Conservation (phyloP, 2,329 filamentous ascomycete species). For the Arthrobotrys conoides region DNA sequence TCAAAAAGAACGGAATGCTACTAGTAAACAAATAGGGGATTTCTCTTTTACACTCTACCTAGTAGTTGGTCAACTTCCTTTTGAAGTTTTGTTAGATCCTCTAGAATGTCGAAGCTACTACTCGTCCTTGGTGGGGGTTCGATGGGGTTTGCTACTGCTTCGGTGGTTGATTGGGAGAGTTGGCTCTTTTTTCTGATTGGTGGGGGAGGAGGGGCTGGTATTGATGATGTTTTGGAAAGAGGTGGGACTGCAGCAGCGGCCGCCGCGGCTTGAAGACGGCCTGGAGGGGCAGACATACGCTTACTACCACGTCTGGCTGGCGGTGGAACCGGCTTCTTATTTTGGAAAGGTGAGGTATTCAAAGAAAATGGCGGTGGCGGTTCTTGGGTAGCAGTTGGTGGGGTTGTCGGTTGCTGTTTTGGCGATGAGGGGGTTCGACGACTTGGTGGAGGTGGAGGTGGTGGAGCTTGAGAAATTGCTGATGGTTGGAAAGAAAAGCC, state of each 20-base stretch:
- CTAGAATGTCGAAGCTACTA: conserved; percentile 74
- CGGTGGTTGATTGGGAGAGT: conserved; percentile 47
- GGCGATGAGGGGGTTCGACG: conserved; percentile 53
- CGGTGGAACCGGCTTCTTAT: conserved; percentile 51
- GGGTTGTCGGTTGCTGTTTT: conserved; percentile 40
- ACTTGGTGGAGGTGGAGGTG: conserved; percentile 60
- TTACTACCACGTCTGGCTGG: conserved; percentile 52
- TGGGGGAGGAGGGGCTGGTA: conserved; percentile 56
- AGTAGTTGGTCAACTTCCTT: conserved; percentile 80
- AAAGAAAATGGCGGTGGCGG: conserved; percentile 38
- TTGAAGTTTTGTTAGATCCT: conserved; percentile 79
- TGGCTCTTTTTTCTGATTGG: conserved; percentile 51
- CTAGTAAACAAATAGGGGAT: background rate
- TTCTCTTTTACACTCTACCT: conserved; percentile 65
- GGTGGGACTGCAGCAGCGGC: conserved; percentile 62
- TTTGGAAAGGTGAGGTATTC: conserved; percentile 38
- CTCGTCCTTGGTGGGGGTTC: conserved; percentile 62
- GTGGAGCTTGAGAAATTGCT: conserved; percentile 36
- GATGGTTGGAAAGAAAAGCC: conserved; percentile 17
- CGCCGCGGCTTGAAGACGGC: conserved; percentile 28
- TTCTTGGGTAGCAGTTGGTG: conserved; percentile 31
- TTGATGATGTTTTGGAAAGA: conserved; percentile 45
- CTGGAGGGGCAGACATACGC: conserved; percentile 49
- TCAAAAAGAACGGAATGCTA: background rate
- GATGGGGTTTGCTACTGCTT: conserved; percentile 60